Base-by-base conservation (phyloP, 2,329 filamentous ascomycete genomes). In the Claviceps monticola region DNA sequence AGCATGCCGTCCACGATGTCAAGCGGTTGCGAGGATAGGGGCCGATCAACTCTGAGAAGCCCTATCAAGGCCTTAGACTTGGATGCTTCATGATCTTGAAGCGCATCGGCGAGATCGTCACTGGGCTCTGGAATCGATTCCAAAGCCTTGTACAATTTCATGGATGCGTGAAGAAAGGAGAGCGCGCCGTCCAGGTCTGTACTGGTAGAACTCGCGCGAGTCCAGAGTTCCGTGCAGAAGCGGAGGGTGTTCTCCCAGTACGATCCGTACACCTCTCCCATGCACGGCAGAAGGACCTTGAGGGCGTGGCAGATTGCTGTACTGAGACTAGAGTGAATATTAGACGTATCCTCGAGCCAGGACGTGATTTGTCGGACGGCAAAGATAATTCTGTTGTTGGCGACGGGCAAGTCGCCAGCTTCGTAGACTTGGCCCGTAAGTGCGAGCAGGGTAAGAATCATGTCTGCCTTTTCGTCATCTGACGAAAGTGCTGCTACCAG, bases 181-280 rank as follows among this genome's bases (percentile, higher is more conserved):
- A 88, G 61, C 5, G 73, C 71, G 13, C 71, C 64, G 16, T 80
- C 72, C 0, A 71, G 55, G 1, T 65, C 55, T 6, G 73, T 70
- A 2, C 66, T 64, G 11, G 64, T 63, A 0, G 70, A 34, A 34
- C 29, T 34, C 29, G 29, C 72, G 3, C 71, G 69, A 3, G 70
- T 68, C 81, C 83, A 86, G 0, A 81, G 67, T 7, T 69, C 66
- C 11, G 75, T 68, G 54, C 83, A 78, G 48, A 80, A 78, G 37
- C 78, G 71, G 17, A 88, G 67, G 0, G 76, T 67, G 47, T 77
- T 77, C 49, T 83, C 77, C 93, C 93, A 98, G 62, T 95, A 87
- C 0, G 86, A 80, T 0, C 91, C 93, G 60, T 95, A 96, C 1
- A 95, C 81, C 46, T 89, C 84, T 53, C 80, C 78, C 59, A 96